Evolutionary conservation across 2,329 filamentous ascomycete genomes (phyloP).

Genomic region (Nemania bipapillata): DNA sequence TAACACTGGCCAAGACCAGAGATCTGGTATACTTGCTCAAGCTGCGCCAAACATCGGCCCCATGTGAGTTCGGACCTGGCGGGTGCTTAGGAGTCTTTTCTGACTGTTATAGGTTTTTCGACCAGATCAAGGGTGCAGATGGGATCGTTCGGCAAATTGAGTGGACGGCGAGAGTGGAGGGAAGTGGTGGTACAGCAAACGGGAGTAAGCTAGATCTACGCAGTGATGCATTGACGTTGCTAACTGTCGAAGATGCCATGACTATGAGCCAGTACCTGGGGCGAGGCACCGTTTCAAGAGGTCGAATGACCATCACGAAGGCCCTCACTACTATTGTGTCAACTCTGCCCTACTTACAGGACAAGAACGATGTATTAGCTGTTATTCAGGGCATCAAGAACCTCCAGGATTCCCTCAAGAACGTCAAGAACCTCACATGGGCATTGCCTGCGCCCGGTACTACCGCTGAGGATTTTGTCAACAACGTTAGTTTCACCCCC

Average conservation of each 20-base stretch:
- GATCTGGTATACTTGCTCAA: conserved; percentile 70
- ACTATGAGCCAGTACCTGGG: conserved; percentile 71
- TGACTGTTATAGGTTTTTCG: conserved; percentile 59
- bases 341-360: conserved; percentile 68
- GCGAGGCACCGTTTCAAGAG: conserved; percentile 70
- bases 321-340: conserved; percentile 69
- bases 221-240: neutral
- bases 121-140: conserved; percentile 67
- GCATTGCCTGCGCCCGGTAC: conserved; percentile 63
- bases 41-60: conserved; percentile 73
- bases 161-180: conserved; percentile 73
- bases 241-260: conserved; percentile 56
- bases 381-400: conserved; percentile 73
- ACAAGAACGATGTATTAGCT: conserved; percentile 68
- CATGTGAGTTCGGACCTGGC: conserved; percentile 53
- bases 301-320: conserved; percentile 68
- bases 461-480: conserved; percentile 67
- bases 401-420: conserved; percentile 64
- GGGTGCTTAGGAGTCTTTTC: neutral
- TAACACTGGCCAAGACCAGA: conserved; percentile 49
- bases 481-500: conserved; percentile 54
- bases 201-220: conserved; percentile 48
- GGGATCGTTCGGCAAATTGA: conserved; percentile 72
- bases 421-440: conserved; percentile 66
- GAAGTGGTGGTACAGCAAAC: conserved; percentile 56